Conservation (phyloP, 2,329 filamentous ascomycete species). For the Sarocladium kiliense region DNA sequence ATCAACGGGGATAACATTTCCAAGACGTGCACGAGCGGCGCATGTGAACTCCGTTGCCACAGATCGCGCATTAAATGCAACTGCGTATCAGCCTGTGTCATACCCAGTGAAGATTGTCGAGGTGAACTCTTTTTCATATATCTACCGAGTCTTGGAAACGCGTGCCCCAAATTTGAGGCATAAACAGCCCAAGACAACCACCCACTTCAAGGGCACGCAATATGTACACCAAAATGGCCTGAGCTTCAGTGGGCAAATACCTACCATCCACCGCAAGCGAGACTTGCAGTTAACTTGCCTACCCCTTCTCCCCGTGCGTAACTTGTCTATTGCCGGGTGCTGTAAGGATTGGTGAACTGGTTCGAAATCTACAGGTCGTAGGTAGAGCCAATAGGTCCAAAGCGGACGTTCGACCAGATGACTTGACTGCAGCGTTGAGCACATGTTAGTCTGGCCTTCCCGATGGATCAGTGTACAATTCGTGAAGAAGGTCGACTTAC, state of each 20-base stretch:
- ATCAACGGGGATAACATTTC: too few relatives aligned
- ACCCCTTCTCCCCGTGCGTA: background rate
- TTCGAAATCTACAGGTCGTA: background rate
- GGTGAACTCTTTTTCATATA: background rate
- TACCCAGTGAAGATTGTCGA: too few relatives aligned
- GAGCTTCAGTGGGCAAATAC: background rate
- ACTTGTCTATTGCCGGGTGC: background rate
- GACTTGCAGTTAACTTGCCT: background rate
- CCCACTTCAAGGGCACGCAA: background rate
- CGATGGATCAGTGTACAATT: too few relatives aligned
- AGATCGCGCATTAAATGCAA: too few relatives aligned
- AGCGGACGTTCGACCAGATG: constrained; percentile 42
- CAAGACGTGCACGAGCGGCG: too few relatives aligned
- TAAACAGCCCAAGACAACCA: background rate
- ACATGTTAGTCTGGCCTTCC: background rate
- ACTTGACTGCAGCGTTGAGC: constrained; percentile 21
- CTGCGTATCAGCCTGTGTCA: too few relatives aligned
- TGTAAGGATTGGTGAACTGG: background rate
- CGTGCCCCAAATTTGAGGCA: background rate
- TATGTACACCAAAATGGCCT: background rate
- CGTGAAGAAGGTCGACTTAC: too few relatives aligned
- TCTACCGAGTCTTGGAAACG: background rate
- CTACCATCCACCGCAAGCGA: background rate
- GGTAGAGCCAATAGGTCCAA: constrained; percentile 33
- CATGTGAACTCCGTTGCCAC: too few relatives aligned